Conservation (phyloP, 352 stramenopile genomes). For the Pythium aphanidermatum region DNA sequence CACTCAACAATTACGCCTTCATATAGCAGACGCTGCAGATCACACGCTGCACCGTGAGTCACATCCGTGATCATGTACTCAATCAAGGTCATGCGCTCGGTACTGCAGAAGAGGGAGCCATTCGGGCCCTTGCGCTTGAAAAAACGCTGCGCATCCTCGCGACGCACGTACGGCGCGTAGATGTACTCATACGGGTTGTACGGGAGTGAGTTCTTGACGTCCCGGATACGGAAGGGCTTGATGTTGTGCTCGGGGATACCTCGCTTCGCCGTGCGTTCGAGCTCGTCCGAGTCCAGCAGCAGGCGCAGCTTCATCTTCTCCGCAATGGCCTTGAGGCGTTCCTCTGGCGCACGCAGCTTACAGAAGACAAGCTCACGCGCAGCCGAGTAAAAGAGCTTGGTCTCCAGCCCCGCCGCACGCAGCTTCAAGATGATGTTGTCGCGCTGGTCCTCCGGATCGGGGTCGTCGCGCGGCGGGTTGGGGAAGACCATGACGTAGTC, state of each 20-base stretch:
- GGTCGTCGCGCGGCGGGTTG: conserved; percentile 55
- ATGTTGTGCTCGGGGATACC: conserved; percentile 68
- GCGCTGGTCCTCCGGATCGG: conserved; percentile 54
- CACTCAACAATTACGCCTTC: conserved; percentile 70
- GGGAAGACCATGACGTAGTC: conserved; percentile 86
- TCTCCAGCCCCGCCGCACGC: conserved; percentile 49
- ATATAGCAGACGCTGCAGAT: conserved; percentile 72
- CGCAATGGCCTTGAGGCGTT: conserved; percentile 64
- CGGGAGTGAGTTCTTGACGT: conserved; percentile 71
- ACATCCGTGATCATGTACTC: conserved; percentile 83
- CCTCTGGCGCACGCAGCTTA: conserved; percentile 72
- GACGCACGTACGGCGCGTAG: conserved; percentile 75
- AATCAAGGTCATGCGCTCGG: conserved; percentile 72
- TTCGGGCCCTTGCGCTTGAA: conserved; percentile 54
- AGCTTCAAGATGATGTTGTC: conserved; percentile 77
- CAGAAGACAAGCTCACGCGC: conserved; percentile 69
- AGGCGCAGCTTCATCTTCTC: conserved; percentile 71
- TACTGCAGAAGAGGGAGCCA: conserved; percentile 67
- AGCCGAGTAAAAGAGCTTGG: conserved; percentile 70
- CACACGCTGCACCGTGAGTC: conserved; percentile 48
- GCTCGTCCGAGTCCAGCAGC: conserved; percentile 55
- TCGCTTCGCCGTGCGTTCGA: conserved; percentile 55
- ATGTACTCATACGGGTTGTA: conserved; percentile 84
- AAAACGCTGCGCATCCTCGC: conserved; percentile 56
- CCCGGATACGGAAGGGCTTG: conserved; percentile 72